Conservation (phyloP, 495 filamentous ascomycete species). For the Neurospora hispaniola region DNA sequence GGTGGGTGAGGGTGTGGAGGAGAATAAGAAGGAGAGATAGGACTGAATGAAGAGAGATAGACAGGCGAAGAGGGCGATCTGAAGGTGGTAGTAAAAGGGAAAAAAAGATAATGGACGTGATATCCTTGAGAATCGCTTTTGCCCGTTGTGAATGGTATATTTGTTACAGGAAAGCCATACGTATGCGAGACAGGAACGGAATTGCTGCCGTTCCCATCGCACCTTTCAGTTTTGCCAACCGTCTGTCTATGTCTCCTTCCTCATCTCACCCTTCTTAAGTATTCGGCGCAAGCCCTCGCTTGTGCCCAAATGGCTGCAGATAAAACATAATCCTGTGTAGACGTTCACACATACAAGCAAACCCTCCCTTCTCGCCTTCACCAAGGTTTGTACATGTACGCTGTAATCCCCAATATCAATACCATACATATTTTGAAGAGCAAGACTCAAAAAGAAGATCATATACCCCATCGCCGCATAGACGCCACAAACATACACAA, state of each 20-base stretch:
- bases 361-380: neutral
- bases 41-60: neutral
- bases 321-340: neutral
- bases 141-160: neutral
- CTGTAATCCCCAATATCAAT: neutral
- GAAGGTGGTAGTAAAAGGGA: neutral
- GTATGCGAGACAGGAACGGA: neutral
- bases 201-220: neutral
- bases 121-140: neutral
- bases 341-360: neutral
- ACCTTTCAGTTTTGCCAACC: neutral
- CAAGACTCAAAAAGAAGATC: neutral
- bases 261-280: neutral
- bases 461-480: neutral
- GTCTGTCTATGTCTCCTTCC: neutral
- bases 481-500: neutral
- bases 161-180: neutral
- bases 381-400: neutral
- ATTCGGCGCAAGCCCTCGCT: neutral
- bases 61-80: neutral
- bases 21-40: conserved; percentile 25
- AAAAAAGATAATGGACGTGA: neutral
- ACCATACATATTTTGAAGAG: neutral
- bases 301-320: neutral
- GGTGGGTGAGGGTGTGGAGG: neutral